Base-by-base conservation (phyloP, 1,139 yeast species). In the Yamadazyma triangularis region DNA sequence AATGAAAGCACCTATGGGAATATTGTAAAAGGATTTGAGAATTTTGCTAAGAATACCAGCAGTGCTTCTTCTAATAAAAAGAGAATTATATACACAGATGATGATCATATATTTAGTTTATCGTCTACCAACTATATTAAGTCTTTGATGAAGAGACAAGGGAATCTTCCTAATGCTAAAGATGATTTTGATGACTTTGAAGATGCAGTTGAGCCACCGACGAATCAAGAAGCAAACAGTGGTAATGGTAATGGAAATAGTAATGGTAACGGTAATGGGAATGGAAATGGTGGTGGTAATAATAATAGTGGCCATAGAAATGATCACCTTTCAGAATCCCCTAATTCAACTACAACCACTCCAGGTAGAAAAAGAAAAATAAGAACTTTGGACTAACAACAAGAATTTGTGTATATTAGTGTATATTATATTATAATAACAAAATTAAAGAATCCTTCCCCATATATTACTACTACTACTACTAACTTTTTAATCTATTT, bases 1-100 rank as follows among this genome's bases (percentile, higher is more conserved):
- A 76, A 80, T 31, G 89, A 83, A 36, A 56, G 68, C 44, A 60
- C 70, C 8, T 75, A 77, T 35, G 96, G 95, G 0, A 87, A 87
- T 52, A 81, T 91, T 21, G 84, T 88, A 21, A 82, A 82, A 43
- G 97, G 97, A 1, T 89, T 88, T 50, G 96, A 89, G 36, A 82
- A 78, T 46, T 84, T 85, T 51, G 68, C 80, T 32, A 85, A 84
- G 50, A 34, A 24, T 14, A 54, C 60, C 11, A 42, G 60, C 8
- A 47, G 60, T 10, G 44, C 50, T 28, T 60, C 60, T 31, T 65
- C 69, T 32, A 69, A 65, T 47, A 75, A 73, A 54, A 71, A 74
- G 47, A 70, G 77, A 43, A 62, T 74, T 12, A 66, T 68, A 7
- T 77, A 81, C 51, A 74, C 78, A 0, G 95, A 87, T 41, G 85